Evolutionary conservation across 257 asterid genomes (phyloP).

Genomic region (Gentiana dahurica): DNA sequence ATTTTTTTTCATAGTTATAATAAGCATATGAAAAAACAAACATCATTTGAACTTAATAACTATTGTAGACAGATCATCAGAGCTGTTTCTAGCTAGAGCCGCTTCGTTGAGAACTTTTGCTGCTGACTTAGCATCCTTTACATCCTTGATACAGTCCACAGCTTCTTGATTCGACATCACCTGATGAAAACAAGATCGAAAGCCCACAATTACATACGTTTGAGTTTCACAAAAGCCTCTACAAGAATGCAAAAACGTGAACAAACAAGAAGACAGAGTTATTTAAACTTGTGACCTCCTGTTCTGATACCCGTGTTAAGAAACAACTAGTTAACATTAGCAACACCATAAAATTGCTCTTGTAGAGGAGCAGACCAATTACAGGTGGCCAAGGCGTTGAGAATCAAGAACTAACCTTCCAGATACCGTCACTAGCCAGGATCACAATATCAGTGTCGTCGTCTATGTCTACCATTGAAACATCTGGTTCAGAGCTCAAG

Average conservation of each 20-base stretch:
- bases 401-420: constrained; percentile 51
- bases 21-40: no score
- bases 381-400: no score
- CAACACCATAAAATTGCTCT: no score
- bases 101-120: constrained; percentile 62
- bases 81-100: constrained; percentile 63
- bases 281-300: not conserved
- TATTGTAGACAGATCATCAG: constrained; percentile 68
- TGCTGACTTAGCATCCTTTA: constrained; percentile 57
- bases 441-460: constrained; percentile 61
- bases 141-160: constrained; percentile 52
- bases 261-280: not conserved
- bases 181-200: constrained; percentile 13
- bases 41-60: constrained; percentile 52
- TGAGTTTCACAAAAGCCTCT: not conserved
- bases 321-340: not conserved
- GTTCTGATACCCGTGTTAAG: not conserved
- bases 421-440: constrained; percentile 91
- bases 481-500: constrained; percentile 84
- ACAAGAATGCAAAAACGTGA: not conserved
- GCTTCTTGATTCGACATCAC: constrained; percentile 95
- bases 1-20: no score
- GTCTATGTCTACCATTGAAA: constrained; percentile 43
- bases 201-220: not conserved
- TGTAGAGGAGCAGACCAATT: no score